A percentile compares a stretch with the other conserved stretches of the same genome.
Evolutionary conservation across 2,329 filamentous ascomycete genomes (phyloP).

Genomic region (Calonectria hawksworthii): DNA sequence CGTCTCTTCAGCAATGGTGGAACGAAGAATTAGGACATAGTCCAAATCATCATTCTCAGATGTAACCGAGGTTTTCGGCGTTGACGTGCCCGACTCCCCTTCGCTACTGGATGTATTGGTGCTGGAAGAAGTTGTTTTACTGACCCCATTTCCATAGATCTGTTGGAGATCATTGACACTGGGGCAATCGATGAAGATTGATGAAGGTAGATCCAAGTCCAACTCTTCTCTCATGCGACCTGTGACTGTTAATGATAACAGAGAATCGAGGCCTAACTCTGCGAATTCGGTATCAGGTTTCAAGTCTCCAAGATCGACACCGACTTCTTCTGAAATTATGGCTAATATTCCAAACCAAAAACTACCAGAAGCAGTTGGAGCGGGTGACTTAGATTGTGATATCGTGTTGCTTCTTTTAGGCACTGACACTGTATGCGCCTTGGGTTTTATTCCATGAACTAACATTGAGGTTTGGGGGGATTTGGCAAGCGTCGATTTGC

Average conservation of each 20-base stretch:
- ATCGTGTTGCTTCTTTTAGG: conserved; percentile 45
- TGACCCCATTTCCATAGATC: neutral
- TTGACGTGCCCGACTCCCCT: conserved; percentile 66
- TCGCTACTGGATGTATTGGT: conserved; percentile 75
- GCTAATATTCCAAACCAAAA: conserved; percentile 39
- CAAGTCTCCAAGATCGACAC: conserved; percentile 76
- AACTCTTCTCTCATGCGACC: conserved; percentile 68
- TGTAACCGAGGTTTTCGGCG: conserved; percentile 32
- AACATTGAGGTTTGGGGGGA: neutral
- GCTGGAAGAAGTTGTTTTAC: conserved; percentile 73
- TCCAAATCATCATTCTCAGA: conserved; percentile 29
- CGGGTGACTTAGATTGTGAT: neutral
- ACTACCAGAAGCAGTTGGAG: conserved; percentile 13
- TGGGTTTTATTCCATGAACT: neutral
- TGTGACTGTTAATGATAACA: conserved; percentile 70
- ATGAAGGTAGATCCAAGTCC: conserved; percentile 63
- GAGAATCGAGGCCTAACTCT: conserved; percentile 71
- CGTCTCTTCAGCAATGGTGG: conserved; percentile 37
- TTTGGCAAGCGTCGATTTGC: neutral
- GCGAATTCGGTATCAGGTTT: conserved; percentile 66
- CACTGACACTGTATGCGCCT: neutral
- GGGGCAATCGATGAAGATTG: conserved; percentile 48
- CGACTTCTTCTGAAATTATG: conserved; percentile 75
- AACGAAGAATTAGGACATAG: conserved; percentile 27
- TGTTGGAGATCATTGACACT: conserved; percentile 35